Evolutionary conservation across 1,284 basidiomycete species (phyloP), one percentile per base, ranked within the genome.

Genomic region (Trametes polyzona): DNA sequence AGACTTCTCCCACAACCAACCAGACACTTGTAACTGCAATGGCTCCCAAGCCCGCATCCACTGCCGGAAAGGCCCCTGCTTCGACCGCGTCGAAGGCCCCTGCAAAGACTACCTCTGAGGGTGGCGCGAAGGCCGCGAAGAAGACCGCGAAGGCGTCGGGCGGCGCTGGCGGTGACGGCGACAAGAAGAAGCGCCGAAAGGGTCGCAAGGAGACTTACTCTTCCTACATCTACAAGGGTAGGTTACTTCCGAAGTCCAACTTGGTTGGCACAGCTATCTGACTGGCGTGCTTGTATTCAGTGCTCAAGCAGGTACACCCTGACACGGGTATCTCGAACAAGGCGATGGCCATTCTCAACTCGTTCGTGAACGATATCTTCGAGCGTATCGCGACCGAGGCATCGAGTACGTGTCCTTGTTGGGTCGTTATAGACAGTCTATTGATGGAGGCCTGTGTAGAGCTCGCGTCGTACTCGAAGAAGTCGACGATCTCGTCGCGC

Each of bases 311-410:
- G 73, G 95, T 97, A 59, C 95, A 97, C 81, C 95, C 95, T 55
- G 95, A 97, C 73, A 96, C 93, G 64, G 95, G 95, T 86, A 96
- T 96, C 75, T 90, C 92, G 60, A 96, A 96, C 87, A 97, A 96
- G 82, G 95, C 94, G 39, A 97, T 97, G 95, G 86, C 89, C 56
- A 92, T 97, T 71, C 78, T 97, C 44, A 96, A 96, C 84, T 93
- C 90, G 55, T 95, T 95, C 63, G 92, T 95, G 69, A 93, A 93
- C 65, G 93, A 95, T 67, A 93, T 96, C 76, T 96, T 96, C 65
- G 94, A 96, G 78, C 89, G 93, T 48, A 94, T 96, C 68, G 94
- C 95, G 14, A 85, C 84, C 37, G 95, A 97, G 74, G 93, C 92
- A 14, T 92, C 90, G 65, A 93, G 84, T 87, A 21, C 29, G 57